Evolutionary conservation across 805 yeast genomes (phyloP).

Genomic region (Wickerhamomyces queroliae): DNA sequence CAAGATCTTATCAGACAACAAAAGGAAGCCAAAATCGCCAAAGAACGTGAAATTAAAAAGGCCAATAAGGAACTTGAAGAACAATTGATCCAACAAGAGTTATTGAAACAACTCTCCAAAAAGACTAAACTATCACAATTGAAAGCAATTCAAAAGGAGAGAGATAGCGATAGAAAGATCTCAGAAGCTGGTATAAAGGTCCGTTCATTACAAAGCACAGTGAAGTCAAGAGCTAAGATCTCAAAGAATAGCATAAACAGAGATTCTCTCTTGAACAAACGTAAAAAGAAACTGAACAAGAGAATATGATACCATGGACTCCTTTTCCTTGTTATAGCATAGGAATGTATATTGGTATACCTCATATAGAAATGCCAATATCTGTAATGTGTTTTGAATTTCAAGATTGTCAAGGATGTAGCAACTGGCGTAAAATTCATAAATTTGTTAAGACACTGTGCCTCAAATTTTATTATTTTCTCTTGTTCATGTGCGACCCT

Average conservation of each 20-base stretch:
- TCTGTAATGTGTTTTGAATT: background rate
- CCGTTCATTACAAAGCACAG: constrained; percentile 5
- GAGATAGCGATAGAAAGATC: constrained; percentile 8
- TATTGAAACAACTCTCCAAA: constrained; percentile 9
- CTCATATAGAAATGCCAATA: too few relatives aligned
- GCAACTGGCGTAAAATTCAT: too few relatives aligned
- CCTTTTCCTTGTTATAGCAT: background rate
- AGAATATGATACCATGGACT: constrained; percentile 1
- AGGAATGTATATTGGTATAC: background rate
- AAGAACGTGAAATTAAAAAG: constrained; percentile 8
- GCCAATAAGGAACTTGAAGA: constrained; percentile 12
- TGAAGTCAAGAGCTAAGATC: constrained; percentile 1
- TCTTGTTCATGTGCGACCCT: too few relatives aligned
- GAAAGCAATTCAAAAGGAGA: constrained; percentile 10
- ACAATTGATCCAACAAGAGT: constrained; percentile 1
- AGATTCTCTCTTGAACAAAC: constrained; percentile 16
- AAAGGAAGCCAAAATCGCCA: constrained; percentile 13
- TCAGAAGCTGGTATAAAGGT: constrained; percentile 8
- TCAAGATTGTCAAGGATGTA: too few relatives aligned
- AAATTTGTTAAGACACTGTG: too few relatives aligned
- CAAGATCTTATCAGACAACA: constrained; percentile 14
- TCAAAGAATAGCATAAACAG: constrained; percentile 11
- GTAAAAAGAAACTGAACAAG: constrained; percentile 21
- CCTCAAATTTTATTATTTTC: too few relatives aligned
- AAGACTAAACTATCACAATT: background rate